Conservation (phyloP, 768 basidiomycete species). For the Kwoniella mangroviensis region DNA sequence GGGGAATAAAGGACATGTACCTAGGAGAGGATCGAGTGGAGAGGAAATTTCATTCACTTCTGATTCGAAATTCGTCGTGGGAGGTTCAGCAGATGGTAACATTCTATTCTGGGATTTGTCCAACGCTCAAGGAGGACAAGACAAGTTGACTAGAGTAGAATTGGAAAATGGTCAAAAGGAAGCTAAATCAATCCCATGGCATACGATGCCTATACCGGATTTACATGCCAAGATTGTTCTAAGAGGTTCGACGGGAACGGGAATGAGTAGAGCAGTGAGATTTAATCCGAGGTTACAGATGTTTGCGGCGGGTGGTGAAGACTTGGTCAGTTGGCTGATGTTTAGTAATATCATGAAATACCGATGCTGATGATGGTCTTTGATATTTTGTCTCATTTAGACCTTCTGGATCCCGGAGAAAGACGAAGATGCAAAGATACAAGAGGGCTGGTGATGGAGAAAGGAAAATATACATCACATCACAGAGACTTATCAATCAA, state of each 20-base stretch:
- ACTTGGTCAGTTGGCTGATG: slow-evolving; percentile 68
- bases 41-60: slow-evolving; percentile 95
- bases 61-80: slow-evolving; percentile 85
- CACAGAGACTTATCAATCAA: too few relatives aligned
- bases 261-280: slow-evolving; percentile 79
- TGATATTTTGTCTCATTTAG: slow-evolving; percentile 50
- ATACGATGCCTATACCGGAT: slow-evolving; percentile 46
- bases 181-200: slow-evolving; percentile 35
- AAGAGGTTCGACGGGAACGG: slow-evolving; percentile 63
- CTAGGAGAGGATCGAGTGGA: slow-evolving; percentile 76
- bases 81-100: slow-evolving; percentile 75
- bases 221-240: slow-evolving; percentile 62
- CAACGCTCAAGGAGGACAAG: slow-evolving; percentile 54
- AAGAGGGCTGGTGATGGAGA: slow-evolving; percentile 17
- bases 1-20: slow-evolving; percentile 64
- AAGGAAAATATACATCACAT: too few relatives aligned
- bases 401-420: slow-evolving; percentile 71
- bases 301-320: slow-evolving; percentile 64
- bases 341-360: slow-evolving; percentile 58
- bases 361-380: slow-evolving; percentile 11
- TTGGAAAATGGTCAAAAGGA: slow-evolving; percentile 6
- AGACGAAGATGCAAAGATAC: slow-evolving; percentile 42
- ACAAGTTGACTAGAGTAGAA: slow-evolving; percentile 17
- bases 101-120: slow-evolving; percentile 83
- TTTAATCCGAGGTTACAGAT: slow-evolving; percentile 90